Evolutionary conservation across 345 rosid genomes (phyloP), one percentile per base, ranked within the genome.

Genomic region (Barbarea vulgaris): DNA sequence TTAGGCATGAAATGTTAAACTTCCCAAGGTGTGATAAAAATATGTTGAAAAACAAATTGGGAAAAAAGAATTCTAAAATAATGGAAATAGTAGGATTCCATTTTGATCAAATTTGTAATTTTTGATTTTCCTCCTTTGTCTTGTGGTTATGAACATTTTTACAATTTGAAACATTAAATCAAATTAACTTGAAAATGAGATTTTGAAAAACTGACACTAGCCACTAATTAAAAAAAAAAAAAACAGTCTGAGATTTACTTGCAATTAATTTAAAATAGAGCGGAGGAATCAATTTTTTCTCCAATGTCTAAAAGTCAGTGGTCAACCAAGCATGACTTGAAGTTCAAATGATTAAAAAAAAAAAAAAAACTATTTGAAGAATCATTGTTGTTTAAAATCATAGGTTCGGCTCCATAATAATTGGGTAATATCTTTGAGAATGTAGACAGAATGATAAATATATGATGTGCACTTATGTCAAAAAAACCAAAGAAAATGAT

Each of bases 261-360:
- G 18, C 14, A 37, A 24, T 3, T 24, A 57, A 46, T 17, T 34
- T 25, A 7, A 25, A 30, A 6, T 19, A 34, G 15, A 28, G 47
- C 28, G 75, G 57, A 36, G 44, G 8, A 60, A 21, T 14, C 9
- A 12, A 12, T 9, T 15, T 19, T 19, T 13, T 6, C 21, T 27
- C 5, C 21, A 70, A 69, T 24, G 52, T 27, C 19, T 68, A 55
- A 44, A 64, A 77, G 77, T 77, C 60, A 77, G 12, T 71, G 77
- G 77, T 77, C 81, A 77, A 71, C 62, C 62, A 64, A 64, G 61
- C 77, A 64, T 56, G 76, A 55, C 67, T 64, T 77, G 56, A 28
- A 77, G 72, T 48, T 48, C 76, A 71, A 70, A 77, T 77, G 67
- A 70, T 77, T 77, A 55, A 22, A 64, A 34, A 24, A n/a, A 70